Percentiles rank a stretch among this genome's conserved stretches.
These are phyloP conservation scores for Hanseniaspora valbyensis DNA, from an alignment of 805 yeast genomes.

Conservation along the genomic window DNA sequence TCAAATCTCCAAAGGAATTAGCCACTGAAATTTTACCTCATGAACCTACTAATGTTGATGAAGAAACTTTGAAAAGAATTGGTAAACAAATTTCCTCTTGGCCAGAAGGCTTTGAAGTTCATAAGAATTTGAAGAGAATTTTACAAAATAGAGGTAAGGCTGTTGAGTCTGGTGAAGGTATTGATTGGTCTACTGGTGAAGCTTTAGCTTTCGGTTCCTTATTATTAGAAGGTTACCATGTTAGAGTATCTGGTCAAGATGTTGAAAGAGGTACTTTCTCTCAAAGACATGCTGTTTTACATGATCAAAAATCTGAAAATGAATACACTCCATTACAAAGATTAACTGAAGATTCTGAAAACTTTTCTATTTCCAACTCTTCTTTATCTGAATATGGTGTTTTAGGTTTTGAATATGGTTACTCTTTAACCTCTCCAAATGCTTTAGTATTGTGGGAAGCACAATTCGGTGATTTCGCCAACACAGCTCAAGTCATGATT, in stretches of 20 bases:
- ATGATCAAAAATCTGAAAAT: conserved; percentile 80
- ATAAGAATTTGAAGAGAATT: conserved; percentile 92
- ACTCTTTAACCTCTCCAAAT: conserved; percentile 94
- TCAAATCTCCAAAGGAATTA: conserved; percentile 93
- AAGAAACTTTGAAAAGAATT: conserved; percentile 56
- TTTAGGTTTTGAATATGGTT: conserved; percentile 98
- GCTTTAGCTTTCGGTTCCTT: conserved; percentile 94
- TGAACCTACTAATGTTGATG: conserved; percentile 85
- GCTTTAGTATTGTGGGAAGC: conserved; percentile 98
- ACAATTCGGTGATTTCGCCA: conserved; percentile 99
- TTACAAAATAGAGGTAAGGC: conserved; percentile 78
- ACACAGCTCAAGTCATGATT: conserved; percentile 94
- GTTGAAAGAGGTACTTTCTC: conserved; percentile 99
- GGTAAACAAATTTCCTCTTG: conserved; percentile 71
- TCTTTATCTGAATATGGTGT: conserved; percentile 98
- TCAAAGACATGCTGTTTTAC: conserved; percentile 97
- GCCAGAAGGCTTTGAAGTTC: conserved; percentile 81
- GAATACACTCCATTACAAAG: conserved; percentile 79
- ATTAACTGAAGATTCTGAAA: conserved; percentile 70
- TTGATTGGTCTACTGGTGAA: conserved; percentile 99
- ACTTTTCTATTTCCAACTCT: conserved; percentile 81
- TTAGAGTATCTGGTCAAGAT: conserved; percentile 97
- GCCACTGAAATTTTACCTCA: conserved; percentile 94
- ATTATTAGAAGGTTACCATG: conserved; percentile 85
- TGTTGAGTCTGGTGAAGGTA: conserved; percentile 78